These are phyloP conservation scores for Myxozyma geophila DNA, from an alignment of 805 yeast species.

Conservation along the genomic window DNA sequence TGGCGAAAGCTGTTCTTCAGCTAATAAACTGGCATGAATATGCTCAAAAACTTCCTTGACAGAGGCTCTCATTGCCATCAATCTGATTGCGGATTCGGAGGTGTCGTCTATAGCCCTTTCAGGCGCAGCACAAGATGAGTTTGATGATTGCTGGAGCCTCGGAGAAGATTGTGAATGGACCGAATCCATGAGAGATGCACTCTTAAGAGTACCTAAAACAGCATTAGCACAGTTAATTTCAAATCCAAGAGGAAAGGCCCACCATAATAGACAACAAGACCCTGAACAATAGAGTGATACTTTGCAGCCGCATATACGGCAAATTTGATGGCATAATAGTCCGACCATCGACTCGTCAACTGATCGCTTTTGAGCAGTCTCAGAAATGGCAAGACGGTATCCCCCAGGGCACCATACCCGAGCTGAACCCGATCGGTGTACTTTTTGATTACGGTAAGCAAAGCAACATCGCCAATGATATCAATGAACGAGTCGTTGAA, in stretches of 20 bases:
- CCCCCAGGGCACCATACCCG: neutral
- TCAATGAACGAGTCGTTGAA: slow-evolving; percentile 1
- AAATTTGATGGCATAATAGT: neutral
- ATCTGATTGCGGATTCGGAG: neutral
- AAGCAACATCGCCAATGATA: slow-evolving; percentile 2
- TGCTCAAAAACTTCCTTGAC: slow-evolving; percentile 1
- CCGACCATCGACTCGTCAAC: slow-evolving; percentile 9
- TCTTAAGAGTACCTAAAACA: neutral
- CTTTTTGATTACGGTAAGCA: neutral
- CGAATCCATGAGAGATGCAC: neutral
- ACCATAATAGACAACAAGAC: slow-evolving; percentile 2
- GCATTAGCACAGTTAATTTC: neutral
- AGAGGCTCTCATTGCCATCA: slow-evolving; percentile 6
- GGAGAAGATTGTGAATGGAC: neutral
- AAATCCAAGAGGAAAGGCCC: neutral
- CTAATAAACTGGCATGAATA: neutral
- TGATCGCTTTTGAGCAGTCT: slow-evolving; percentile 6
- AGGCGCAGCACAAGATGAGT: no score
- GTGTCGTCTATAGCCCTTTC: neutral
- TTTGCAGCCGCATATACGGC: slow-evolving; percentile 4
- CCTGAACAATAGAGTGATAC: neutral
- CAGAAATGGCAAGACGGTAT: neutral
- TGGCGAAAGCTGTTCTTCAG: neutral
- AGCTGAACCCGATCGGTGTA: neutral
- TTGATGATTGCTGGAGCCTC: neutral